These are phyloP conservation scores for Fabrea salina DNA, from an alignment of 169 alveolate species.

Conservation along the genomic window DNA sequence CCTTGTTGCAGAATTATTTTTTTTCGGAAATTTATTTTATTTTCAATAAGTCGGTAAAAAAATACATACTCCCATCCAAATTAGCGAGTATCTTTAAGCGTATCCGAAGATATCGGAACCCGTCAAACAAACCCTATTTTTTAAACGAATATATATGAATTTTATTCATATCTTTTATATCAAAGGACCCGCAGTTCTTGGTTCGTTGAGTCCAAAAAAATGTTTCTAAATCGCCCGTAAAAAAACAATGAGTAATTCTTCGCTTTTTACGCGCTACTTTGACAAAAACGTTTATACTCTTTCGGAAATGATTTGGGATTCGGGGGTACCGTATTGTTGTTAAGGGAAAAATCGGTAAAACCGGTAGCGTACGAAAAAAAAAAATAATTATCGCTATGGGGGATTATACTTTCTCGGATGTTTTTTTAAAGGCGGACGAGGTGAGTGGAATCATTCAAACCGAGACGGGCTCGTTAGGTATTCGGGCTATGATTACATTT, in stretches of 20 bases:
- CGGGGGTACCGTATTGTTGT: not conserved
- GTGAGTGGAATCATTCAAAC: not conserved
- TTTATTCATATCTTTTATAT: no score
- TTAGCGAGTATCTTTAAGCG: no score
- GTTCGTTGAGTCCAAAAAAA: no score
- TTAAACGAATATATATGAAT: not conserved
- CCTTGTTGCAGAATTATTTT: no score
- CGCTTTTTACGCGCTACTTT: not conserved
- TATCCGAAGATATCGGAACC: no score
- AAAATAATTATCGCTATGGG: not conserved
- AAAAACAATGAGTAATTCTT: not conserved
- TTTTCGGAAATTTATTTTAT: no score
- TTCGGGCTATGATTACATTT: not conserved
- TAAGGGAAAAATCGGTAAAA: not conserved
- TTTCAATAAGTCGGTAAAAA: no score
- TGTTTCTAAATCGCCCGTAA: no score
- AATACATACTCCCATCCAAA: no score
- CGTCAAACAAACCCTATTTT: no score
- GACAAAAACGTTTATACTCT: not conserved
- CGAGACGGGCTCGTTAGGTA: not conserved
- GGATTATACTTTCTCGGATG: not conserved
- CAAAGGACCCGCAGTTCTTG: no score
- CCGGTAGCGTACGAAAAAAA: not conserved
- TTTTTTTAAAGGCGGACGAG: not conserved
- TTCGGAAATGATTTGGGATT: not conserved